Base-by-base conservation (phyloP, 2,329 filamentous ascomycete genomes). In the Xylaria arbuscula region DNA sequence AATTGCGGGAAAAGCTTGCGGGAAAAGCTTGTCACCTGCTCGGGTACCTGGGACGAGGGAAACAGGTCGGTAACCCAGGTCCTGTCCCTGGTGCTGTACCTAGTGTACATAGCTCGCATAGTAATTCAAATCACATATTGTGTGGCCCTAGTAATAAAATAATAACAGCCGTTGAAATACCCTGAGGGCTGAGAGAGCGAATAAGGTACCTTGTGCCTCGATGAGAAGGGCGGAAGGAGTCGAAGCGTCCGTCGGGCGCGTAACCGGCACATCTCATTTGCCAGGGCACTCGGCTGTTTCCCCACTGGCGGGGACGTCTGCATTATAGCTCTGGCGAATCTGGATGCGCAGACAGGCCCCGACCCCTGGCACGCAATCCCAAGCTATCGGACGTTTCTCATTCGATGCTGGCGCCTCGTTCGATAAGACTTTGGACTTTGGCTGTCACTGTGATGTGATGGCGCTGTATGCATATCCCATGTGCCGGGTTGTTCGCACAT, bases 381-480 rank as follows among this genome's bases (percentile, higher is more conserved):
- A 63, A 56, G 63, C 65, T 59, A 66, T 69, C 67, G 58, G 64
- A 67, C 70, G 69, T 34, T 55, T 62, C 64, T 68, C 62, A 57
- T 56, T 62, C 56, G 57, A 70, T 66, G 32, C 15, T 15, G 9
- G 68, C 45, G 48, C 62, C 66, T 68, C 62, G 51, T 57, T 61
- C 56, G 55, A 70, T 67, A 47, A 34, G 24, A 54, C 34, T 42
- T 42, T 45, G n/a, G 61, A 45, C 40, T 38, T 60, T 62, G 61
- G 69, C 61, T 72, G 72, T 75, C 32, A 70, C 61, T 72, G 72
- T 76, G 72, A 73, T 68, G 65, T 67, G 72, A 34, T 11, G 11
- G 28, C 13, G 15, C 28, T 34, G 24, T 24, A 53, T 28, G 24
- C 50, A 53, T 28, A 54, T 34, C 2, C 28, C 28, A n/a, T 54